Evolutionary conservation across 495 filamentous ascomycete genomes (phyloP).

Genomic region (Podospora didyma): DNA sequence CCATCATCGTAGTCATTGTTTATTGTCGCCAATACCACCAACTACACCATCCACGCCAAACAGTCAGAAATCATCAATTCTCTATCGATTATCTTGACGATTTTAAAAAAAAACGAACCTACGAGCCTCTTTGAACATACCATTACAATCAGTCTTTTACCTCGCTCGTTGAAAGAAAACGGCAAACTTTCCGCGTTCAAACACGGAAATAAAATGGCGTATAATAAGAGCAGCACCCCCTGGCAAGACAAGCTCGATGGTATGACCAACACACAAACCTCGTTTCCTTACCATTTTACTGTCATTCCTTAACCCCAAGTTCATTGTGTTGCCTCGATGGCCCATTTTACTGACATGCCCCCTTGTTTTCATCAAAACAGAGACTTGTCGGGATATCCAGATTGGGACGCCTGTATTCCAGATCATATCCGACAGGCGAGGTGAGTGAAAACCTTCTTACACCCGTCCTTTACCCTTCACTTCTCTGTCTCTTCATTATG

Average conservation of each 20-base stretch:
- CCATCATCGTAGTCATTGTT: not conserved
- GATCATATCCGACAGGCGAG: constrained; percentile 75
- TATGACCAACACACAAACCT: not conserved
- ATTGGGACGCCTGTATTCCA: constrained; percentile 58
- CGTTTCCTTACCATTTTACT: not conserved
- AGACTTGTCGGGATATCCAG: constrained; percentile 55
- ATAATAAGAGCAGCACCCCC: constrained; percentile 1
- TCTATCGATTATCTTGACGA: too few species aligned
- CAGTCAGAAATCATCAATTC: not conserved
- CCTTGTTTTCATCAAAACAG: constrained; percentile 34
- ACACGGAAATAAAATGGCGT: constrained; percentile 16
- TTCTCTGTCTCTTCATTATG: not conserved
- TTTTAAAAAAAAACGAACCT: too few species aligned
- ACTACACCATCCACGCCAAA: not conserved
- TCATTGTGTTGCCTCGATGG: not conserved
- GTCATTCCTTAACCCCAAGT: too few species aligned
- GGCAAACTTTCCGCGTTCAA: too few species aligned
- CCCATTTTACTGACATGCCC: not conserved
- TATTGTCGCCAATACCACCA: not conserved
- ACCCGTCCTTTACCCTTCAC: not conserved
- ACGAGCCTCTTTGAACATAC: too few species aligned
- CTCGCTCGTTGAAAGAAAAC: too few species aligned
- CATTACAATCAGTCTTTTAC: too few species aligned
- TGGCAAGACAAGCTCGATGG: constrained; percentile 30
- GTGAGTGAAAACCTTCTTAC: constrained; percentile 40